Conservation (phyloP, 768 basidiomycete species). For the Kockovaella imperatae region DNA sequence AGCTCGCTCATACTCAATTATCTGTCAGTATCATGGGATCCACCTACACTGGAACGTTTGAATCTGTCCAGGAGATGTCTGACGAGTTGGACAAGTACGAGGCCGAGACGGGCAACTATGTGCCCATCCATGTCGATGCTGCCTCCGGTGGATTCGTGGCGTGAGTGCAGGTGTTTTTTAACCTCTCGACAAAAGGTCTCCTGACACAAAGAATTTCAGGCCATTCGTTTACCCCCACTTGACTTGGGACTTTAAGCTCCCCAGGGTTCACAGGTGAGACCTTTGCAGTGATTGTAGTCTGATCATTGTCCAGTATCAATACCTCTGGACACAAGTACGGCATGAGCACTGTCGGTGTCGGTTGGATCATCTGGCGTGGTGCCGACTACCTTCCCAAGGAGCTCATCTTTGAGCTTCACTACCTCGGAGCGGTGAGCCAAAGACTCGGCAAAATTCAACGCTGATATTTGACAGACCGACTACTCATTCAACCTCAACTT, state of each 20-base stretch:
- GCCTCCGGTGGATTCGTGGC: conserved; percentile 58
- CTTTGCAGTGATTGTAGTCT: conserved; percentile 20
- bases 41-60: conserved; percentile 57
- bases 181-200: neutral
- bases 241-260: conserved; percentile 57
- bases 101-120: conserved; percentile 47
- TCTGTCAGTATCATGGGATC: conserved; percentile 34
- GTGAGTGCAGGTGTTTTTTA: conserved; percentile 46
- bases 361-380: conserved; percentile 60
- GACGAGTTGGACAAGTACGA: conserved; percentile 55
- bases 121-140: conserved; percentile 57
- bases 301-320: conserved; percentile 14
- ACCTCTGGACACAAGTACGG: conserved; percentile 55
- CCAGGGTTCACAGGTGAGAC: conserved; percentile 51
- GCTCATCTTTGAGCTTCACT: conserved; percentile 59
- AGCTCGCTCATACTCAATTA: conserved; percentile 47
- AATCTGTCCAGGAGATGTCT: conserved; percentile 78
- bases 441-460: neutral
- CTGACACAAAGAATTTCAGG: conserved; percentile 6
- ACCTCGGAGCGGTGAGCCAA: conserved; percentile 36
- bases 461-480: conserved; percentile 49
- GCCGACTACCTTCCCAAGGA: conserved; percentile 58
- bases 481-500: conserved; percentile 62
- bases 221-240: conserved; percentile 50
- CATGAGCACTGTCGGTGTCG: conserved; percentile 48